Percentiles rank a stretch among this genome's conserved stretches.
Conservation (phyloP, 2,329 filamentous ascomycete genomes). For the Pseudogymnoascus sp. region DNA sequence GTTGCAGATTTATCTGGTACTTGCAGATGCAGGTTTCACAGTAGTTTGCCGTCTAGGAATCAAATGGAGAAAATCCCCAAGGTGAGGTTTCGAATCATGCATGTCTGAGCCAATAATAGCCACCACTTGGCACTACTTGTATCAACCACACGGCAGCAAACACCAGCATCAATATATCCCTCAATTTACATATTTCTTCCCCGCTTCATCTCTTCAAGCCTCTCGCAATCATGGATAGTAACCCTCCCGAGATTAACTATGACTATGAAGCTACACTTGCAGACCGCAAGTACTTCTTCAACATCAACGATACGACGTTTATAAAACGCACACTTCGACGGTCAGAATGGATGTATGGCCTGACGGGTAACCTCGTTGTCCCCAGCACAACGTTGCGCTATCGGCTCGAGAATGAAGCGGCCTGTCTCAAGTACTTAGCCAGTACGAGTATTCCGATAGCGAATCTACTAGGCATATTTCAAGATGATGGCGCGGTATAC, state of each 20-base stretch:
- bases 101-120: neutral
- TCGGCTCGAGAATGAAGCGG: constrained; percentile 13
- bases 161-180: neutral
- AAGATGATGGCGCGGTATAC: constrained; percentile 14
- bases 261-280: constrained; percentile 12
- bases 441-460: constrained; percentile 13
- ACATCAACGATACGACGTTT: constrained; percentile 14
- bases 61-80: neutral
- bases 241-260: neutral
- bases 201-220: neutral
- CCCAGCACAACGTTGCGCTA: constrained; percentile 4
- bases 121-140: neutral
- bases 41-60: neutral
- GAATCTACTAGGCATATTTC: constrained; percentile 13
- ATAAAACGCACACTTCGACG: constrained; percentile 19
- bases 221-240: neutral
- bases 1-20: neutral
- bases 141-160: neutral
- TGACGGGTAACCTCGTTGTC: neutral
- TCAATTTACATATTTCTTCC: neutral
- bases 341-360: constrained; percentile 16
- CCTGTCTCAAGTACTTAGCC: constrained; percentile 5
- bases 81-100: neutral
- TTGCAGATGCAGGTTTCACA: neutral
- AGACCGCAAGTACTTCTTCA: constrained; percentile 18